Evolutionary conservation across 805 yeast genomes (phyloP), one percentile per base, ranked within the genome.

Genomic region (Schwanniomyces yamadae): DNA sequence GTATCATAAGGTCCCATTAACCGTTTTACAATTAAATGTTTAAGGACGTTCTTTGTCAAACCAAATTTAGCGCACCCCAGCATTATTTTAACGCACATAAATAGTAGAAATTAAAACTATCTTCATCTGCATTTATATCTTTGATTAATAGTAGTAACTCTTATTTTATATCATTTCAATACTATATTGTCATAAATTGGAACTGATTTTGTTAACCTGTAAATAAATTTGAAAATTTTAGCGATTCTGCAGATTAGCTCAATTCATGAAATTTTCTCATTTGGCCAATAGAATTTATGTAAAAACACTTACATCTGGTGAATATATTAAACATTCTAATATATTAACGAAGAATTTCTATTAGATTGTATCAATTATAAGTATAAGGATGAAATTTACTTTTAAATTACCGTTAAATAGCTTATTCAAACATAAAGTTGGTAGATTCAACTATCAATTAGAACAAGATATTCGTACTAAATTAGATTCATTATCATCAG

Each of bases 381-480:
- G 20, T 20, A 20, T 34, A 32, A 44, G 22, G 32, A 66, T 66
- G 71, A 66, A 60, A 57, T 61, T 68, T 50, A 61, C 66, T 37
- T 67, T 64, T 49, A 67, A 59, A 48, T 55, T 61, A 41, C 73
- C 73, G 23, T 52, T 68, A 37, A 50, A 59, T 44, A 55, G 61
- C 41, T 54, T 66, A 42, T 58, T 67, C 36, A 67, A 65, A 47
- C 51, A 51, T 50, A 64, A 57, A 45, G 54, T 61, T 20, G 64
- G 61, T 27, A 61, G 59, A 49, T 68, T 68, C 63, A 72, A 74
- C 51, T 58, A 60, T 40, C 65, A 66, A 22, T 66, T 73, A 36
- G 90, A 83, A 55, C 68, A 70, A 47, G 83, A 78, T 39, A 80
- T 84, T 45, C 73, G 87, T 43, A 59, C 68, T 46, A 69, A 77